These are phyloP conservation scores for Tilletiaria anomala DNA, from an alignment of 1,284 basidiomycete genomes.

Conservation along the genomic window DNA sequence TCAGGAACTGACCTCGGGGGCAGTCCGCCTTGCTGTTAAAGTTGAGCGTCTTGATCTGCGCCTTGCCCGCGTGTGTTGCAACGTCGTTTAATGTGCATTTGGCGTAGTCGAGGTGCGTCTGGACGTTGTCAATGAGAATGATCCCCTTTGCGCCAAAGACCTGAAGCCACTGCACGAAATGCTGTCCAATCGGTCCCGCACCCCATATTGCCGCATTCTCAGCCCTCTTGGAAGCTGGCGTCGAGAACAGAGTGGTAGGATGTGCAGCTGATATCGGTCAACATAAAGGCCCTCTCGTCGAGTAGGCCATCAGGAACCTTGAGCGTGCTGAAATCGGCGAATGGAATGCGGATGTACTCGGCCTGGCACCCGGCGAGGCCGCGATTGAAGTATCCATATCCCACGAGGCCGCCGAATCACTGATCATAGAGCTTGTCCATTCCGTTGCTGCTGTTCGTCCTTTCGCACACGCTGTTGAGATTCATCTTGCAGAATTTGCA, in stretches of 20 bases:
- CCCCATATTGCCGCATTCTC: slow-evolving; percentile 45
- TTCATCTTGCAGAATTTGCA: slow-evolving; percentile 61
- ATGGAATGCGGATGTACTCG: slow-evolving; percentile 49
- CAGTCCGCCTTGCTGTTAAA: slow-evolving; percentile 50
- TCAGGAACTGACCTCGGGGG: too few species aligned
- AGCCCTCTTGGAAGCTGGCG: slow-evolving; percentile 39
- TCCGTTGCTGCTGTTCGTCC: slow-evolving; percentile 53
- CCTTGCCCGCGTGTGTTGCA: neutral
- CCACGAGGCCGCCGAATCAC: slow-evolving; percentile 20
- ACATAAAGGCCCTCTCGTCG: slow-evolving; percentile 45
- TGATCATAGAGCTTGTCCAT: slow-evolving; percentile 55
- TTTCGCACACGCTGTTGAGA: slow-evolving; percentile 56
- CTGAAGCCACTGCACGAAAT: slow-evolving; percentile 51
- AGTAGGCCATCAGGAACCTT: slow-evolving; percentile 47
- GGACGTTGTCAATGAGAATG: slow-evolving; percentile 57
- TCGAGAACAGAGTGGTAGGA: slow-evolving; percentile 60
- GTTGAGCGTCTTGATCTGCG: slow-evolving; percentile 50
- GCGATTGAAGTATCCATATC: slow-evolving; percentile 57
- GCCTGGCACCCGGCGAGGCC: slow-evolving; percentile 58
- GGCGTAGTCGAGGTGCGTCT: slow-evolving; percentile 53
- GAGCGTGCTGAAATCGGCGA: slow-evolving; percentile 56
- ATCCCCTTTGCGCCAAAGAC: slow-evolving; percentile 54
- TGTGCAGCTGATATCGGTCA: slow-evolving; percentile 59
- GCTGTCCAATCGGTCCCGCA: slow-evolving; percentile 51
- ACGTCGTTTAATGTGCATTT: slow-evolving; percentile 43